phyloP scores from a whole-genome alignment of 225 moss, liverwort and hornwort species.

The Climacium dendroides region DNA sequence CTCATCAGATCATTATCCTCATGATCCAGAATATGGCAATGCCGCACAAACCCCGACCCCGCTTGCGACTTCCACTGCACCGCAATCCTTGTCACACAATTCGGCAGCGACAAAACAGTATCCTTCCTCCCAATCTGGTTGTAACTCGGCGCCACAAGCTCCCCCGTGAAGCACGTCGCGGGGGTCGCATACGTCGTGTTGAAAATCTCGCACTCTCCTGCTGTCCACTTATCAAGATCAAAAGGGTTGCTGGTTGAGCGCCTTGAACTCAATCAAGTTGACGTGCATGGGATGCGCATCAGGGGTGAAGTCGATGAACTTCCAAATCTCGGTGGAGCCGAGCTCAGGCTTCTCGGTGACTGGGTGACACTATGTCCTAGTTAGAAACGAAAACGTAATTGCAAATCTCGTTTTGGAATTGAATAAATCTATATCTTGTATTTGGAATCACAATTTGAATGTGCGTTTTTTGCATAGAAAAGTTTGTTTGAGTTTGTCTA shows the following conservation, averaged over 20 bases:
- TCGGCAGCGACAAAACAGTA: slow-evolving; percentile 10
- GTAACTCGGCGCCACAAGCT: not conserved
- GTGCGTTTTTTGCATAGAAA: not conserved
- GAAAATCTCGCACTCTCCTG: not conserved
- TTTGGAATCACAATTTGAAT: not conserved
- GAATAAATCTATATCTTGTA: not conserved
- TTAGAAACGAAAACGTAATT: not conserved
- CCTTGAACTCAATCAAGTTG: slow-evolving; percentile 15
- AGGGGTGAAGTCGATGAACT: slow-evolving; percentile 31
- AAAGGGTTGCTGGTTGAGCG: slow-evolving; percentile 27
- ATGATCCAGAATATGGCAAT: not conserved
- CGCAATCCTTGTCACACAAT: slow-evolving; percentile 25
- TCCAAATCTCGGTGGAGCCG: slow-evolving; percentile 42
- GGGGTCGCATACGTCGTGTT: not conserved
- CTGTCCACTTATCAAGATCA: not conserved
- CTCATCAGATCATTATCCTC: not conserved
- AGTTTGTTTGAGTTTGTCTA: not conserved
- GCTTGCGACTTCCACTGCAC: slow-evolving; percentile 36
- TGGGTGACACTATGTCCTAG: not conserved
- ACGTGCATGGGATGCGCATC: slow-evolving; percentile 50
- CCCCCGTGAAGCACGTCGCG: not conserved
- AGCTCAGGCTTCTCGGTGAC: slow-evolving; percentile 6
- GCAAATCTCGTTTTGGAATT: not conserved
- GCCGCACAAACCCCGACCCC: not conserved
- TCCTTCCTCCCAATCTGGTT: slow-evolving; percentile 53